phyloP scores from a whole-genome alignment of 305 asterid genomes.

The Euphrasia arctica region DNA sequence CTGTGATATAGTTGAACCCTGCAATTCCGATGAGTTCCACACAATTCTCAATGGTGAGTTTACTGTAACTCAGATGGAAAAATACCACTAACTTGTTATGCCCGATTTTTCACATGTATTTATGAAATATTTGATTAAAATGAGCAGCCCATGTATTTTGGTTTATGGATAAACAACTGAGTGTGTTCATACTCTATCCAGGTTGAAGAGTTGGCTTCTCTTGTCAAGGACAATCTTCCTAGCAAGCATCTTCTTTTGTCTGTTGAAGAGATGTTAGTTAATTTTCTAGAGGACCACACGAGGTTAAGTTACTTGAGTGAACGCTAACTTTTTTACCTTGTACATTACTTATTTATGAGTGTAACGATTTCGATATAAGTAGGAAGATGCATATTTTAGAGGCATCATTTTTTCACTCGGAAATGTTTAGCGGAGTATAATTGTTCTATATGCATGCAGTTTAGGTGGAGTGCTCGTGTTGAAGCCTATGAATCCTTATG shows the following conservation, averaged over 20 bases:
- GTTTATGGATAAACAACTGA: neutral
- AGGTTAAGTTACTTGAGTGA: neutral
- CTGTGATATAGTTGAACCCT: neutral
- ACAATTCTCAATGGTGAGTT: constrained; percentile 65
- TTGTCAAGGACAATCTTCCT: constrained; percentile 71
- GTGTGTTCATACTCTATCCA: constrained; percentile 26
- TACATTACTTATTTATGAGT: neutral
- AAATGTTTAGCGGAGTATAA: neutral
- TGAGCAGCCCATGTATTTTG: neutral
- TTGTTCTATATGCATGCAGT: neutral
- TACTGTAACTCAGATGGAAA: no score
- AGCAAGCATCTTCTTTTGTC: constrained; percentile 86
- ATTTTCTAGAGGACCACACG: constrained; percentile 55
- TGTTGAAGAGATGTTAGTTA: constrained; percentile 63
- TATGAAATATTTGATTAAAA: no score
- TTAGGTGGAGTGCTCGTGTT: constrained; percentile 45
- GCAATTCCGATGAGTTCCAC: constrained; percentile 44
- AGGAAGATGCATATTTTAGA: neutral
- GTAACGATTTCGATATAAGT: neutral
- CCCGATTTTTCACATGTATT: no score
- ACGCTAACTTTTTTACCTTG: neutral
- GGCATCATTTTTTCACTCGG: neutral
- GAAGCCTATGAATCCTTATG: constrained; percentile 78
- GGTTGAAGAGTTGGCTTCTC: constrained; percentile 94
- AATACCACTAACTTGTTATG: neutral